A percentile compares a stretch with the other conserved stretches of the same genome.
Conservation (phyloP, 169 alveolate genomes). For the Plasmodium adleri region DNA sequence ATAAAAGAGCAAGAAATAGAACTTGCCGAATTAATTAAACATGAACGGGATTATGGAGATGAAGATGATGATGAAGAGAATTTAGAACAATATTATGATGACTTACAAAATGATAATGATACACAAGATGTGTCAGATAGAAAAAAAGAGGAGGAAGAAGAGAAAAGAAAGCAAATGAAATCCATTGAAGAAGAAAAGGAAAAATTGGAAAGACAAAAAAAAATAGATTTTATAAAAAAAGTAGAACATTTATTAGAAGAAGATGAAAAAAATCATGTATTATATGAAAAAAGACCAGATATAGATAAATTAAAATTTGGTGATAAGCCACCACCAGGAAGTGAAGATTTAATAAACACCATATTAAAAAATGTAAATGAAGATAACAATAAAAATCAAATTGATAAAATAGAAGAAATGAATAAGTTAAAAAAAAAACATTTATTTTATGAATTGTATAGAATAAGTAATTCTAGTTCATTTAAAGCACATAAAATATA, state of each 20-base stretch:
- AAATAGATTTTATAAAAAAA: slow-evolving; percentile 50
- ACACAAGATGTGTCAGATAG: too few relatives aligned
- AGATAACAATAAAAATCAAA: background rate
- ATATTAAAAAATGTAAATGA: slow-evolving; percentile 39
- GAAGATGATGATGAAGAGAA: background rate
- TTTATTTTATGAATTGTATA: slow-evolving; percentile 43
- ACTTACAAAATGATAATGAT: slow-evolving; percentile 3
- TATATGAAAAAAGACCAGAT: slow-evolving; percentile 49
- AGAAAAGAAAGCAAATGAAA: background rate
- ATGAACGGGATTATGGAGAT: background rate
- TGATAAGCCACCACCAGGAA: slow-evolving; percentile 56
- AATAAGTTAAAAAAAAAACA: slow-evolving; percentile 34
- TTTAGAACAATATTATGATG: slow-evolving; percentile 5
- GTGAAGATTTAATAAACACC: slow-evolving; percentile 36
- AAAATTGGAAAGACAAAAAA: slow-evolving; percentile 26
- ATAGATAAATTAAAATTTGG: slow-evolving; percentile 46
- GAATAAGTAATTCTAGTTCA: slow-evolving; percentile 59
- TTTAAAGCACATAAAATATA: slow-evolving; percentile 63
- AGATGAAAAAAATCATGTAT: slow-evolving; percentile 38
- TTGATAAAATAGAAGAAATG: background rate
- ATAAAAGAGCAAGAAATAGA: background rate
- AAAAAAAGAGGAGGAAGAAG: slow-evolving; percentile 10
- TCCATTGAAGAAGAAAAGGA: background rate
- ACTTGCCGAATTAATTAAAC: background rate
- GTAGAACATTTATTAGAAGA: slow-evolving; percentile 54